Conservation (phyloP, 805 yeast species). For the Saccharomycopsis microspora region DNA sequence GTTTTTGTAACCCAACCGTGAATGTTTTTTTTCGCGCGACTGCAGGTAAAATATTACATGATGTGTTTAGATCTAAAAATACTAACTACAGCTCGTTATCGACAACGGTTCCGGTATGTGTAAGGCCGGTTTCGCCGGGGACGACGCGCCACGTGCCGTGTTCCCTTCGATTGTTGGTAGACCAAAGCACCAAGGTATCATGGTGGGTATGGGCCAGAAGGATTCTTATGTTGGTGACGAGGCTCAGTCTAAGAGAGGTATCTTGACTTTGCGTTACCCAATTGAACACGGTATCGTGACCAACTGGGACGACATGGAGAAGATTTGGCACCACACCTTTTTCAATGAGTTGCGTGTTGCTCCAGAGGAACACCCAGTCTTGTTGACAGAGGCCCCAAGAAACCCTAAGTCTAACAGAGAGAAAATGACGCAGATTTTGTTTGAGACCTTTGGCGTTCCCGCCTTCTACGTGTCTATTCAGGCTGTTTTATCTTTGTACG, state of each 20-base stretch:
- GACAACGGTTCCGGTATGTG: conserved; percentile 99
- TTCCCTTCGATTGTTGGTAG: conserved; percentile 99
- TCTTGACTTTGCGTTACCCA: conserved; percentile 95
- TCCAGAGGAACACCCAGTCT: conserved; percentile 99
- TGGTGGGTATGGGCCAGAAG: conserved; percentile 99
- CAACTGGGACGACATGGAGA: conserved; percentile 99
- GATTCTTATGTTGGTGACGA: conserved; percentile 99
- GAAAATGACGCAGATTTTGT: conserved; percentile 99
- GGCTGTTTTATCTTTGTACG: conserved; percentile 95
- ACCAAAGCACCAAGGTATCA: conserved; percentile 99
- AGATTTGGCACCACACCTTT: conserved; percentile 99
- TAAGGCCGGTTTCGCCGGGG: conserved; percentile 99
- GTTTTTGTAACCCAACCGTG: not conserved
- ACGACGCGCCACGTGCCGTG: conserved; percentile 99
- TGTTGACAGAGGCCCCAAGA: conserved; percentile 99
- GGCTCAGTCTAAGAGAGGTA: conserved; percentile 99
- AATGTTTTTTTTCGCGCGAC: too few relatives aligned
- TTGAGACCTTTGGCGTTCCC: conserved; percentile 98
- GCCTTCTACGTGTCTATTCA: conserved; percentile 98
- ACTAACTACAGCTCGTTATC: conserved; percentile 42
- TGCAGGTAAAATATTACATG: too few relatives aligned
- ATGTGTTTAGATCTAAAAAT: too few relatives aligned
- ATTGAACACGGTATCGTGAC: conserved; percentile 99
- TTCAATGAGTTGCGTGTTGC: conserved; percentile 99
- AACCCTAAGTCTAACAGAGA: conserved; percentile 99